These are phyloP conservation scores for Phalaenopsis hybrid DNA, from an alignment of 116 monocot genomes.

Conservation along the genomic window DNA sequence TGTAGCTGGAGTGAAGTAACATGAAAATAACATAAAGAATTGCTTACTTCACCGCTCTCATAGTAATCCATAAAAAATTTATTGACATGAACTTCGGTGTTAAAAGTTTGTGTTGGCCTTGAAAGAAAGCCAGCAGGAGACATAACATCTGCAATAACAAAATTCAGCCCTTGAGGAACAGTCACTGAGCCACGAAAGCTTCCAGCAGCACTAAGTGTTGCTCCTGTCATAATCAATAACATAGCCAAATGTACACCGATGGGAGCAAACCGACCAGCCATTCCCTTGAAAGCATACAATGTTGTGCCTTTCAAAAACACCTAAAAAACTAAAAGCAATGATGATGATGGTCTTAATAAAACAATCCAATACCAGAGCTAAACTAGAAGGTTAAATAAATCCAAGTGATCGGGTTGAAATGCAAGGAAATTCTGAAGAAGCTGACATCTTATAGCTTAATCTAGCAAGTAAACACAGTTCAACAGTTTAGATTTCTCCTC, in stretches of 20 bases:
- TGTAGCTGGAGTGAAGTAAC: background rate
- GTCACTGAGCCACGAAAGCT: constrained; percentile 81
- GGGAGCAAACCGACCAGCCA: constrained; percentile 92
- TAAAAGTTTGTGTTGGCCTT: constrained; percentile 42
- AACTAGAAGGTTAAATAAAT: background rate
- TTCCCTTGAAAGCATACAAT: constrained; percentile 88
- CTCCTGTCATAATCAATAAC: constrained; percentile 89
- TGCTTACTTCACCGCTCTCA: constrained; percentile 85
- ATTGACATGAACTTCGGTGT: constrained; percentile 93
- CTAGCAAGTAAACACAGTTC: background rate
- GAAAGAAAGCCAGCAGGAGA: constrained; percentile 70
- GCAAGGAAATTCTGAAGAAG: background rate
- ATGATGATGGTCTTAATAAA: constrained; percentile 4
- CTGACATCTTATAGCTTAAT: background rate
- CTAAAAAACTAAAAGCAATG: constrained; percentile 21
- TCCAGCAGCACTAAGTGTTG: constrained; percentile 71
- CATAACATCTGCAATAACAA: constrained; percentile 91
- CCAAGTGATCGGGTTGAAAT: background rate
- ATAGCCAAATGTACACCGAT: constrained; percentile 94
- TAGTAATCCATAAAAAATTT: constrained; percentile 93
- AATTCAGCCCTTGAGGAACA: constrained; percentile 92
- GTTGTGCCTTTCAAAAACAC: constrained; percentile 80
- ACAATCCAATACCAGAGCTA: background rate
- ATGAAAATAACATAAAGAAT: background rate
- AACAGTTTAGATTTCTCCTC: background rate